These are phyloP conservation scores for Termitomyces bulborhizus DNA, from an alignment of 768 basidiomycete genomes.

Conservation along the genomic window DNA sequence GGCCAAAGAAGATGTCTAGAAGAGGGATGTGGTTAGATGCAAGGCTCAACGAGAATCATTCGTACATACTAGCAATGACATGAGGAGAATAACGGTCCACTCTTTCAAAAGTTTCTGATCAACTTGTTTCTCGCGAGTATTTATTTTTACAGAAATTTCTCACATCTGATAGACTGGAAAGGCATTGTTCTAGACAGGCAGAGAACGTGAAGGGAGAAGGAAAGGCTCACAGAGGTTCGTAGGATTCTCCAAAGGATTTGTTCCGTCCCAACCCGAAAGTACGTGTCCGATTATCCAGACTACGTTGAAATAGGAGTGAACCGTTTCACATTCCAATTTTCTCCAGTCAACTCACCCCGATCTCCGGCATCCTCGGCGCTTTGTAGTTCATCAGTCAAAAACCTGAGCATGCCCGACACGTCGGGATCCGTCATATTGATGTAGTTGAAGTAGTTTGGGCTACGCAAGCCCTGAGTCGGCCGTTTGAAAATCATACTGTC, in stretches of 20 bases:
- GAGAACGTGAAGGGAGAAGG: not conserved
- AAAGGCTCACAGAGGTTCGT: constrained; percentile 58
- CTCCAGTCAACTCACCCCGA: constrained; percentile 34
- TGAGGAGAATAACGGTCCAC: constrained; percentile 77
- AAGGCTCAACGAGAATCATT: not conserved
- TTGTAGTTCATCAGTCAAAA: constrained; percentile 73
- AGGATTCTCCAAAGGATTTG: constrained; percentile 55
- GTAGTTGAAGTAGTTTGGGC: constrained; percentile 71
- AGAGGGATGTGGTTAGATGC: constrained; percentile 2
- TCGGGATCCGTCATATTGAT: constrained; percentile 69
- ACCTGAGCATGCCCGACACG: constrained; percentile 69
- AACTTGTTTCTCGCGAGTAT: not conserved
- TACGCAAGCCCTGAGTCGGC: constrained; percentile 13
- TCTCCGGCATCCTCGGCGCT: constrained; percentile 74
- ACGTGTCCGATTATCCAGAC: constrained; percentile 56
- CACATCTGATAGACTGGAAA: constrained; percentile 34
- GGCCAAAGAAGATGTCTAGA: constrained; percentile 71
- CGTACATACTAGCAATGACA: constrained; percentile 60
- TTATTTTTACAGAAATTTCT: constrained; percentile 9
- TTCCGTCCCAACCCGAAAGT: constrained; percentile 64
- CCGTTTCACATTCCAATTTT: constrained; percentile 17
- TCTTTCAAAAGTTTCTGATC: constrained; percentile 23
- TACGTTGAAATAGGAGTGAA: constrained; percentile 28
- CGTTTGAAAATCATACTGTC: not conserved
- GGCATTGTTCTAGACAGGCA: not conserved